phyloP scores from a whole-genome alignment of 139 green algal species.

The Tetradesmus obliquus region DNA sequence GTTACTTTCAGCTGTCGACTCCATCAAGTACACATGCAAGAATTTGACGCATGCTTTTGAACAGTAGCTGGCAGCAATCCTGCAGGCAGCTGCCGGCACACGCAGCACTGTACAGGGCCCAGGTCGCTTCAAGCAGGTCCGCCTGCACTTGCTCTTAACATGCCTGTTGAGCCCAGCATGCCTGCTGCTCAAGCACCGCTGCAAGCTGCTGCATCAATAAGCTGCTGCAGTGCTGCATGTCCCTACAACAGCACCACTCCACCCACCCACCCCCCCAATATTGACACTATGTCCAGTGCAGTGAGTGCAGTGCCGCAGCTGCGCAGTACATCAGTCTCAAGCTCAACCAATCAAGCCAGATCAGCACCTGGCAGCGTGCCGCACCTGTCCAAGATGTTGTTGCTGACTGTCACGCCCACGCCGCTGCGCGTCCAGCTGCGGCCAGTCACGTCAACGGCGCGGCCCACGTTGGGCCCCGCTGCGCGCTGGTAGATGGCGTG shows the following conservation, averaged over 20 bases:
- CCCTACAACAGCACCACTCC: too few relatives aligned
- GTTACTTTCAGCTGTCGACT: too few relatives aligned
- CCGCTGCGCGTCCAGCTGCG: neutral
- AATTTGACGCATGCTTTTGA: neutral
- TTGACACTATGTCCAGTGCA: too few relatives aligned
- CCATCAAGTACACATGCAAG: too few relatives aligned
- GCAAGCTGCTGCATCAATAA: too few relatives aligned
- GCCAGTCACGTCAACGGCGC: conserved; percentile 13
- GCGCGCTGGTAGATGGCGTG: neutral
- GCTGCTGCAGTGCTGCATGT: too few relatives aligned
- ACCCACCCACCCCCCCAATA: too few relatives aligned
- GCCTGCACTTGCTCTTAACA: too few relatives aligned
- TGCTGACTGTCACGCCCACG: neutral
- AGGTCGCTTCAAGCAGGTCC: neutral
- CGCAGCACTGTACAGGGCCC: neutral
- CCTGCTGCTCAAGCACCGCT: too few relatives aligned
- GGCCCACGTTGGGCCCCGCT: conserved; percentile 8
- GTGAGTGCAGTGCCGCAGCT: neutral
- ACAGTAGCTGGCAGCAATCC: too few relatives aligned
- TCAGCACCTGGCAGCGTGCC: neutral
- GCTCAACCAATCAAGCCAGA: neutral
- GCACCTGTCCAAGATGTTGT: conserved; percentile 25
- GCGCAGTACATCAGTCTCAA: neutral
- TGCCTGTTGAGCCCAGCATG: too few relatives aligned
- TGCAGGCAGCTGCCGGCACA: too few relatives aligned